A percentile compares a stretch with the other conserved stretches of the same genome.
Conservation (phyloP, 2,329 filamentous ascomycete species). For the Fusarium succisae region DNA sequence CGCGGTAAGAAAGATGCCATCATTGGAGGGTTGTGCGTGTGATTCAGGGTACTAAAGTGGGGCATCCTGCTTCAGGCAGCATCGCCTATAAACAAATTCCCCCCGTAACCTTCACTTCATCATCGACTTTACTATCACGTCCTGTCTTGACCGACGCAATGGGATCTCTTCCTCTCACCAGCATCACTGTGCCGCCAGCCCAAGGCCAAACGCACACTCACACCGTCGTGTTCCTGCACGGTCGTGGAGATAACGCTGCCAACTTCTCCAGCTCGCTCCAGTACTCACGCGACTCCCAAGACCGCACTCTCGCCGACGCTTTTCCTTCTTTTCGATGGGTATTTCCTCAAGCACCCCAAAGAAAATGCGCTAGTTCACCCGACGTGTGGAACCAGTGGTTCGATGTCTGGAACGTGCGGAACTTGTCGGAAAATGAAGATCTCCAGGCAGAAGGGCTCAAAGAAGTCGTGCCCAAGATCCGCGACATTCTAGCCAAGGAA, state of each 20-base stretch:
- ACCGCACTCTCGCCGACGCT: conserved; percentile 48
- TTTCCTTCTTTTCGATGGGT: conserved; percentile 61
- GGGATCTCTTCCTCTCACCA: neutral
- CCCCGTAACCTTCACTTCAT: neutral
- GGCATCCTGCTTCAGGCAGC: neutral
- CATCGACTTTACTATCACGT: neutral
- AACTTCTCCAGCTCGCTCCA: conserved; percentile 46
- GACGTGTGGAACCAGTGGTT: conserved; percentile 58
- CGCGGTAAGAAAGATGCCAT: neutral
- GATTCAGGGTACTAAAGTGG: neutral
- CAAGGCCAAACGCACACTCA: conserved; percentile 47
- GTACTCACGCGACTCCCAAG: conserved; percentile 44
- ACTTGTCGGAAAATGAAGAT: conserved; percentile 54
- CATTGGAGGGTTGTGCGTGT: neutral
- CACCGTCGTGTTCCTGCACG: conserved; percentile 58
- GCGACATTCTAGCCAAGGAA: conserved; percentile 48
- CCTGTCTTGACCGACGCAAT: rapidly evolving
- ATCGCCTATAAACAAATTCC: neutral
- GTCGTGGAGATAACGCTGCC: conserved; percentile 53
- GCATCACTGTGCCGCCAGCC: neutral
- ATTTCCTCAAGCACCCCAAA: conserved; percentile 55
- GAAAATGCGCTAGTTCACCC: conserved; percentile 38
- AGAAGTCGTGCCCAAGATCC: conserved; percentile 49
- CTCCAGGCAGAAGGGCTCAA: conserved; percentile 54
- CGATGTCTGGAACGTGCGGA: conserved; percentile 56